Base-by-base conservation (phyloP, 2,329 filamentous ascomycete species). In the Phialocephala subalpina region DNA sequence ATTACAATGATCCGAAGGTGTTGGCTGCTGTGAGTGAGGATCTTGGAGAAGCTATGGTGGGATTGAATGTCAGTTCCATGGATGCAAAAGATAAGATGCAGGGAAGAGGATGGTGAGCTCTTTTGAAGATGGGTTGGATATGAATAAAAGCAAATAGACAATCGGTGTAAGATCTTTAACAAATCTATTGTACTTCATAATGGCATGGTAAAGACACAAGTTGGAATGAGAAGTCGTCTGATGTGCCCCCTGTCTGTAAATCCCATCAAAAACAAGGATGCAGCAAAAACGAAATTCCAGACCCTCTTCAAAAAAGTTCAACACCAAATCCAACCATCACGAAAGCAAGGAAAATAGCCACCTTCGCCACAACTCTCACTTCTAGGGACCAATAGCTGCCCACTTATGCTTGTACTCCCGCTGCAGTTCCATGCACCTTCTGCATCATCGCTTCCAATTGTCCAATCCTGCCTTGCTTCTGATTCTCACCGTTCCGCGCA, bases 21-120 rank as follows among this genome's bases (percentile, higher is more conserved):
- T 82, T 99, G 63, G 94, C 94, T 5, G 91, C 97, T 81, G 92
- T 94, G 66, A 95, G 92, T 81, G 89, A 90, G 76, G 93, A 94
- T 64, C 82, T 98, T 33, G 96, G 96, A n/a, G 94, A 97, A 86
- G 94, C 96, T 42, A 99, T 98, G 93, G 94, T 97, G 12, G 96
- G 96, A 29, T 93, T 98, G 77, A 97, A 95, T 81, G 92, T 92
- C 71, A 87, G 87, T 68, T 87, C 85, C 73, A 91, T 98, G 90
- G 84, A 85, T 68, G 87, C 92, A 62, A 85, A 86, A 66, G 91
- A 97, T 80, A 97, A 92, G 86, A 82, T 97, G 80, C 92, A 94
- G 35, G 90, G 88, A 67, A 84, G 95, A 66, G 95, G 95, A 11
- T 97, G 93, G 93, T 97, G 87, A 57, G 6, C 20, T 14, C 18